Evolutionary conservation across 1,284 basidiomycete species (phyloP), one percentile per base, ranked within the genome.

Genomic region (Veloboletus limbatus): DNA sequence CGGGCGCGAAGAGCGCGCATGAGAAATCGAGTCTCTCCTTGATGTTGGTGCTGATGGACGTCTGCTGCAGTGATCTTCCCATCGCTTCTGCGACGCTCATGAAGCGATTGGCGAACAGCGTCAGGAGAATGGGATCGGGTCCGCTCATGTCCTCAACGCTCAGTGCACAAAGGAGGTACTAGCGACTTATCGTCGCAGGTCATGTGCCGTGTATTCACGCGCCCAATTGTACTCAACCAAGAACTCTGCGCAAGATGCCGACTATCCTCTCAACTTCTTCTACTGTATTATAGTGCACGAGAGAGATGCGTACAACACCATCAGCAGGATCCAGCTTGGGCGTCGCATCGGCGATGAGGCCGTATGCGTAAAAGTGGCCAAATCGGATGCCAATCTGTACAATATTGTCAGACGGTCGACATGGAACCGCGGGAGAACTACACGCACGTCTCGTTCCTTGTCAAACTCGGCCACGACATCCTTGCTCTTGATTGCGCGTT

Each of bases 41-140:
- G 73, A 93, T 93, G 62, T 93, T 93, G 16, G 89, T 92, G 57
- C 85, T 88, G 56, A 96, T 94, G 2, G 90, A 84, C 0, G 92
- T 95, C 68, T 96, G 89, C 63, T 88, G 90, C 9, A 96, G 73
- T 1, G 88, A 88, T 26, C 88, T 77, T 24, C 92, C 93, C 92
- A 95, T 96, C 4, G 92, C 92, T 65, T 96, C 90, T 6, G 91
- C 91, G 22, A 93, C 87, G 59, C 85, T 85, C 88, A 93, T 93
- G 73, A 93, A 94, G 44, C 92, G 83, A 61, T 95, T 93, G 20
- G 90, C 89, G 58, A 95, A 95, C 24, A 96, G 78, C 0, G 91
- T 92, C 45, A 96, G 76, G 28, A 94, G 70, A 55, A 96, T 92
- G 1, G 92, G 90, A 64, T 96, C 92, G 8, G 90, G 84, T 30